Base-by-base conservation (phyloP, 768 basidiomycete species). In the Jaapia argillacea region DNA sequence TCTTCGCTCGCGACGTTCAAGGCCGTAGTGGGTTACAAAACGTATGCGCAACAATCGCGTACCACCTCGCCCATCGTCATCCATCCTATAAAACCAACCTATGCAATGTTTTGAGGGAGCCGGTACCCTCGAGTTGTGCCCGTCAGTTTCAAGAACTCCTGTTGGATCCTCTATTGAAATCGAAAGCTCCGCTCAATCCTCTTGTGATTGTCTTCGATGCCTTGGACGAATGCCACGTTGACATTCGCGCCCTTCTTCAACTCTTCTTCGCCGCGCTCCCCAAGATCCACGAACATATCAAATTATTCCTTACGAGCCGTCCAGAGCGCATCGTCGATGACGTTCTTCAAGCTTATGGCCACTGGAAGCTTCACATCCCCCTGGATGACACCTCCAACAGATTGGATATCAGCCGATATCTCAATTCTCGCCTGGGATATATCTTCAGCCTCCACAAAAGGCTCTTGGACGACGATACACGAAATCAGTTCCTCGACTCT, bases 141-240 rank as follows among this genome's bases (percentile, higher is more conserved):
- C 41, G 4, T 43, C 23, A 53, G 23, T 46, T 58, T 28, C 21
- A 44, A 6, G 25, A 44, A 14, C 46, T 61, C 4, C 7, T 59
- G 14, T 20, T 42, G 2, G 24, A 26, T 21, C 52, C 53, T 5
- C 41, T 51, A 12, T 21, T 12, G 0, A 14, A n/a, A 7, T 14
- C 37, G 10, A 6, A 24, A 5, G 4, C 39, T 6, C 37, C 41
- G 14, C 18, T 45, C 18, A 22, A 42, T 20, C 51, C 47, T 4
- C 25, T 60, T 21, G 36, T 66, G 12, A 45, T 67, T 37, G 52
- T 65, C 38, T 48, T 68, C 20, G 66, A 68, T 46, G 65, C 57
- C 3, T 47, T 67, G 22, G 64, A 67, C 46, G 64, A 67, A 52
- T 58, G 64, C 40, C 26, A 33, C 5, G 53, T n/a, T n/a, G n/a